These are phyloP conservation scores for Aspergillus aculeatinus DNA, from an alignment of 2,329 filamentous ascomycete genomes.

Conservation along the genomic window DNA sequence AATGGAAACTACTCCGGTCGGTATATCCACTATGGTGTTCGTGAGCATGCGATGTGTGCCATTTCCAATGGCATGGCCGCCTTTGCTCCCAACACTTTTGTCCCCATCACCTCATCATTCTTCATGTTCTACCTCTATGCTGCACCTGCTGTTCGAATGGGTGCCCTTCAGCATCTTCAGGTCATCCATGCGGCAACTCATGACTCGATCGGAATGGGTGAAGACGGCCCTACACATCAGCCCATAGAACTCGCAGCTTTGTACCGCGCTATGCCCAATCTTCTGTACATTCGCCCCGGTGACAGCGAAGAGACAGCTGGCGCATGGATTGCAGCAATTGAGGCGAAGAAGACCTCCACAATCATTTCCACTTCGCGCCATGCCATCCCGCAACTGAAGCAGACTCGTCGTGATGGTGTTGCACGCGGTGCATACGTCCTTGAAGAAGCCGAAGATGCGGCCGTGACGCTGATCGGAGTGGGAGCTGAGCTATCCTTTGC, in stretches of 20 bases:
- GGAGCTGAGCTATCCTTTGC: slow-evolving; percentile 54
- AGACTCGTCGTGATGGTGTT: slow-evolving; percentile 40
- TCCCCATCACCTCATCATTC: slow-evolving; percentile 60
- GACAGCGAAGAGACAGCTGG: slow-evolving; percentile 57
- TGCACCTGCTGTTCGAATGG: slow-evolving; percentile 61
- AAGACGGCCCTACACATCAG: slow-evolving; percentile 64
- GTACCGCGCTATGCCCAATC: slow-evolving; percentile 63
- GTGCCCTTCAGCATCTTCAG: slow-evolving; percentile 56
- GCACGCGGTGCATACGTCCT: slow-evolving; percentile 45
- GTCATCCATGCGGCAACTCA: slow-evolving; percentile 62
- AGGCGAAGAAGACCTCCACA: slow-evolving; percentile 38
- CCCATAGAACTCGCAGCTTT: slow-evolving; percentile 58
- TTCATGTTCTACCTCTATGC: slow-evolving; percentile 64
- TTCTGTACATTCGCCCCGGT: slow-evolving; percentile 60
- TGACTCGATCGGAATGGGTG: slow-evolving; percentile 59
- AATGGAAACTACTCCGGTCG: slow-evolving; percentile 54
- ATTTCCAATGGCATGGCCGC: slow-evolving; percentile 76
- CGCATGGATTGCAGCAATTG: slow-evolving; percentile 44
- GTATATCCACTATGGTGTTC: slow-evolving; percentile 59
- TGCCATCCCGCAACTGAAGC: slow-evolving; percentile 39
- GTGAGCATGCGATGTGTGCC: slow-evolving; percentile 66
- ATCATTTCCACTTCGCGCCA: slow-evolving; percentile 50
- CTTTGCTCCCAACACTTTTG: slow-evolving; percentile 54
- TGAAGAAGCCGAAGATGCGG: slow-evolving; percentile 36
- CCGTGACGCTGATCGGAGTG: slow-evolving; percentile 51